Conservation (phyloP, 257 asterid genomes). For the Solanum bulbocastanum region DNA sequence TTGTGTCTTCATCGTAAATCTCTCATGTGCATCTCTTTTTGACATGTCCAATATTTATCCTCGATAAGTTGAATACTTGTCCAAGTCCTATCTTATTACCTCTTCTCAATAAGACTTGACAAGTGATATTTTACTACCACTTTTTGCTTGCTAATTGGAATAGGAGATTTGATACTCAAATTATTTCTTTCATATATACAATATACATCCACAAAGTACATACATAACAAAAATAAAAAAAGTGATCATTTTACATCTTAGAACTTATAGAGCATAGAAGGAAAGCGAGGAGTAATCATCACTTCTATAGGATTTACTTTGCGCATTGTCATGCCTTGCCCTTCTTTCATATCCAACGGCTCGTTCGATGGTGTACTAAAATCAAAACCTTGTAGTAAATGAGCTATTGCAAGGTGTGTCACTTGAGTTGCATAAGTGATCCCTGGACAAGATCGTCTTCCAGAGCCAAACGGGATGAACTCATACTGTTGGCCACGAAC, state of each 20-base stretch:
- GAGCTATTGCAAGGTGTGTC: slow-evolving; percentile 2
- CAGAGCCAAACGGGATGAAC: neutral
- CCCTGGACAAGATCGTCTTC: slow-evolving; percentile 6
- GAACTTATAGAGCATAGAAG: neutral
- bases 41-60: too few species aligned
- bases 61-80: neutral
- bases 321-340: neutral
- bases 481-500: neutral
- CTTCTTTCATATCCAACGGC: slow-evolving; percentile 2
- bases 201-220: neutral
- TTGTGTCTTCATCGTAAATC: too few species aligned
- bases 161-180: neutral
- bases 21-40: too few species aligned
- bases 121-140: neutral
- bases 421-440: neutral
- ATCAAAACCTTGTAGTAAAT: neutral
- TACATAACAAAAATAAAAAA: neutral
- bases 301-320: neutral
- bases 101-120: neutral
- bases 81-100: too few species aligned
- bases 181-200: neutral
- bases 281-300: neutral
- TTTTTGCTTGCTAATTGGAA: neutral
- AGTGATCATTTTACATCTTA: neutral
- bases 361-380: neutral